Conservation (phyloP, 2,329 filamentous ascomycete species). For the Penicillium vulpinum region DNA sequence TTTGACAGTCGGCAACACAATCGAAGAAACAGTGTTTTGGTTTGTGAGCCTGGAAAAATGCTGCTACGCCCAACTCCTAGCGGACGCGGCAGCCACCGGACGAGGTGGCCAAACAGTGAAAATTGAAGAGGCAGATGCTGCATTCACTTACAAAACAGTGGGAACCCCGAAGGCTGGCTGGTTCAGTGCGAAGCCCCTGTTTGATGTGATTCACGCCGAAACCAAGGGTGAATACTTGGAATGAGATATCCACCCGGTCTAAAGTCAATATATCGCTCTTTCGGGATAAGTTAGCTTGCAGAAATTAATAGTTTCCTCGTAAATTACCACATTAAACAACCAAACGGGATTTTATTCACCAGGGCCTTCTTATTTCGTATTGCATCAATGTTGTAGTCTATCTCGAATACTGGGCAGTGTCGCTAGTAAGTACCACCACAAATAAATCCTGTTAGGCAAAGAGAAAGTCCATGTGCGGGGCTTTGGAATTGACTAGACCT, state of each 20-base stretch:
- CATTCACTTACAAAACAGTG: constrained; percentile 65
- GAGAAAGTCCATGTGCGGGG: background rate
- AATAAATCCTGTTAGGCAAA: background rate
- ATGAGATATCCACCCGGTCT: constrained; percentile 23
- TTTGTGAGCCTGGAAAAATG: constrained; percentile 56
- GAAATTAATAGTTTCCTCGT: background rate
- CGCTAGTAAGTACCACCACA: too few relatives aligned
- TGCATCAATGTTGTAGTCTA: background rate
- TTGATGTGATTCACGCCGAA: constrained; percentile 68
- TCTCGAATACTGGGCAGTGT: background rate
- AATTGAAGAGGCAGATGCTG: constrained; percentile 67
- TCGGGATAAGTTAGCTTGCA: too few relatives aligned
- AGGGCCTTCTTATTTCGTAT: background rate
- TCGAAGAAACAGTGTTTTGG: constrained; percentile 57
- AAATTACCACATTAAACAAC: background rate
- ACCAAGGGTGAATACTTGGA: constrained; percentile 57
- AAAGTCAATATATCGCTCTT: background rate
- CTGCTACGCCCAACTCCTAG: constrained; percentile 55
- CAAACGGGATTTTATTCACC: background rate
- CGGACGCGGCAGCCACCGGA: constrained; percentile 55
- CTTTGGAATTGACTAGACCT: background rate
- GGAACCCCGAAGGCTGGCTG: constrained; percentile 64
- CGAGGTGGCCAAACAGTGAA: constrained; percentile 65
- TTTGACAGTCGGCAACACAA: constrained; percentile 50
- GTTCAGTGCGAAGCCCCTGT: constrained; percentile 70